A percentile compares a stretch with the other conserved stretches of the same genome.
Evolutionary conservation across 805 yeast genomes (phyloP).

Genomic region (Ogataea populi-albae): DNA sequence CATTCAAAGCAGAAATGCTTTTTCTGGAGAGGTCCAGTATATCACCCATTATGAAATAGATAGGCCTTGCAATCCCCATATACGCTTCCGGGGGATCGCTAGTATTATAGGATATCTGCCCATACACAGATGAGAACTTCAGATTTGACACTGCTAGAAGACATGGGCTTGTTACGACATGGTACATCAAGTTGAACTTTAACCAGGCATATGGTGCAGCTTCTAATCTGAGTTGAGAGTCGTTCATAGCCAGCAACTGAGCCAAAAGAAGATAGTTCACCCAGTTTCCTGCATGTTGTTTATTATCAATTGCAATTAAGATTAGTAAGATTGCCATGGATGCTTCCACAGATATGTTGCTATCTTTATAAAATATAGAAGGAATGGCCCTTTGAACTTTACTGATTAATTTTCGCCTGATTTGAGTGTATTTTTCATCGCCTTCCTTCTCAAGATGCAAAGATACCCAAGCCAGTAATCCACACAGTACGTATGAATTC

Average conservation of each 20-base stretch:
- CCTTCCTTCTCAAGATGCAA: constrained; percentile 9
- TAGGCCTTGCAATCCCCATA: constrained; percentile 10
- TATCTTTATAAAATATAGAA: constrained; percentile 1
- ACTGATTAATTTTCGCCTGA: constrained; percentile 1
- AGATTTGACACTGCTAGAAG: constrained; percentile 1
- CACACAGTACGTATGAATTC: constrained; percentile 6
- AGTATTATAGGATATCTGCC: not conserved
- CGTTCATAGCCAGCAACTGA: constrained; percentile 3
- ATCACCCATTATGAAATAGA: constrained; percentile 6
- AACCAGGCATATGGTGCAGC: constrained; percentile 6
- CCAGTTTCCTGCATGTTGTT: constrained; percentile 9
- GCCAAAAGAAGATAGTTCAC: constrained; percentile 7
- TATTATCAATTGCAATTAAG: constrained; percentile 8
- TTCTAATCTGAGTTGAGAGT: not conserved
- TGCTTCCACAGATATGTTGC: constrained; percentile 1
- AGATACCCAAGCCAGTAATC: constrained; percentile 9
- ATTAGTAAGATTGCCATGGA: constrained; percentile 7
- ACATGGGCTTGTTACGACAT: constrained; percentile 8
- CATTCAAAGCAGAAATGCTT: not conserved
- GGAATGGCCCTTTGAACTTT: constrained; percentile 3
- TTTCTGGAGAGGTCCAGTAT: constrained; percentile 5
- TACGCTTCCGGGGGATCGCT: constrained; percentile 7
- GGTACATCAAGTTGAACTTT: constrained; percentile 8
- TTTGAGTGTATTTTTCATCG: not conserved
- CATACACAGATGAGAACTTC: not conserved